Base-by-base conservation (phyloP, 106 monocot species). In the Allium cepa region DNA sequence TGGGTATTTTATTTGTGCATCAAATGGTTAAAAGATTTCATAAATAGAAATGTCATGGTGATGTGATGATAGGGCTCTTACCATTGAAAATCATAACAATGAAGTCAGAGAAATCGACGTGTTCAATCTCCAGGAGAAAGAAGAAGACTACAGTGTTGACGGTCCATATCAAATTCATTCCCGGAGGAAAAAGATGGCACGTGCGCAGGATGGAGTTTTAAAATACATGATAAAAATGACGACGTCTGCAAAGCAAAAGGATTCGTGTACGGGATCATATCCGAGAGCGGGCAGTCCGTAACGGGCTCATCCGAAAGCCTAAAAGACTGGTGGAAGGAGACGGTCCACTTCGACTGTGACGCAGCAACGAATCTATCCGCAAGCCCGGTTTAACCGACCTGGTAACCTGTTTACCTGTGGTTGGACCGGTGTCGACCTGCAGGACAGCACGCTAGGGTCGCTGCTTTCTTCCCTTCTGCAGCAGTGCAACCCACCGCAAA, bases 201-300 rank as follows among this genome's bases (percentile, higher is more conserved):
- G 36, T 36, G 36, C 36, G 36, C 36, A 36, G 5, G 36, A 5
- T 36, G 36, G 71, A 12, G 71, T 80, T 13, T 76, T 76, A 27
- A 69, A 50, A 49, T 71, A 66, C 76, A 80, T 80, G 80, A 48
- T 75, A 51, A 76, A 75, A 50, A 72, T 76, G 59, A 76, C 75
- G 57, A 71, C 11, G 75, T 64, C 7, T 76, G 80, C 65, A 55
- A 67, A 11, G 76, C 80, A 13, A 59, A 65, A 11, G 80, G 80
- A 10, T 75, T 80, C 67, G 80, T 80, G 13, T 80, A 80, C 67
- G 80, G 80, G 2, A 62, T 80, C 53, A 56, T 80, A 47, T 60
- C 75, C 11, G 76, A 80, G 47, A 48, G 51, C 4, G 80, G 80
- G 47, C 10, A 53, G 7, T 67, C 75, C 51, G 46, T 76, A 51